Evolutionary conservation across 352 stramenopile species (phyloP), one percentile per base, ranked within the genome.

Genomic region (Phytophthora pini): DNA sequence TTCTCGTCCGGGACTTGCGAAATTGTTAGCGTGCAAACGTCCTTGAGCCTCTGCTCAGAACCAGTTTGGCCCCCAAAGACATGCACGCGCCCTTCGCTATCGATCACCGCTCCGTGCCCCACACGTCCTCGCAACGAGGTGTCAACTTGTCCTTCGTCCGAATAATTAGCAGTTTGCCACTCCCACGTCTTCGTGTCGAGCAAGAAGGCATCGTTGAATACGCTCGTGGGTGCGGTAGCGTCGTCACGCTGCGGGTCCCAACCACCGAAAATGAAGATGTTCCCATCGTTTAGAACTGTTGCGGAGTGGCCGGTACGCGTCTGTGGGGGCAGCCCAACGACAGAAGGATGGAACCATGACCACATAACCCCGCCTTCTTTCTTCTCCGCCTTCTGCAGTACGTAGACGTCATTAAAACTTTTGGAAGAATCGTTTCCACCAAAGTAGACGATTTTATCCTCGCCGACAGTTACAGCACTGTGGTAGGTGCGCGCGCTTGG

Each of bases 381-480:
- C 45, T 65, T 71, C 38, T 65, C 51, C 22, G 64, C 68, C 44
- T 84, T 89, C 55, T 96, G 85, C 54, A 98, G 82, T 5, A 98
- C 92, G 66, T 98, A 88, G 7, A 98, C 90, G 26, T 78, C 84
- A 70, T 97, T 91, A 66, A 98, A 98, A 65, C 89, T 96, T 65
- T 90, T 87, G 38, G 80, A 89, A 2, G 87, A 85, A 72, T 98
- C 90, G 67, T 98, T 98, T 22, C 93, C 95, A 41, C 95, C 95
- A 82, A 98, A 98, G 66, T 97, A 88, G 2, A 98, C 82, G 56
- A 98, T 79, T 56, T 80, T 83, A 61, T 90, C 77, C 26, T 71
- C 50, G 2, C 68, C 75, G 4, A 95, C 56, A 13, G 79, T 72
- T 24, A 92, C 74, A 40, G 89, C 90, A 40, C 80, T 95, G 69